phyloP scores from a whole-genome alignment of 2,329 filamentous ascomycete species.

The Hypoxylon sp. region DNA sequence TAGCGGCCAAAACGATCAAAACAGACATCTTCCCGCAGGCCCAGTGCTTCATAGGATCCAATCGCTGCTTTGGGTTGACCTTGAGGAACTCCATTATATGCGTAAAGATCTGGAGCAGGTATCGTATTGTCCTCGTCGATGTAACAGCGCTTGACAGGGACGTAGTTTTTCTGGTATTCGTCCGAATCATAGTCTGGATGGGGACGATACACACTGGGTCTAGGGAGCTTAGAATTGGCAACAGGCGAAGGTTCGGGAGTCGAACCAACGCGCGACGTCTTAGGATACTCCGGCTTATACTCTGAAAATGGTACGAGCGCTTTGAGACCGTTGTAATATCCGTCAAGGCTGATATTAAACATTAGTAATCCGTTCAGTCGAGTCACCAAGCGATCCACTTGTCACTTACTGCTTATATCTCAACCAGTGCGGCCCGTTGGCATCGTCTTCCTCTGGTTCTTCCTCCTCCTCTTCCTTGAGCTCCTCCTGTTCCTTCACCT shows the following conservation, averaged over 20 bases:
- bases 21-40: constrained; percentile 82
- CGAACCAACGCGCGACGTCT: constrained; percentile 42
- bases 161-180: constrained; percentile 68
- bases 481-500: constrained; percentile 27
- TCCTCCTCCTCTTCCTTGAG: constrained; percentile 48
- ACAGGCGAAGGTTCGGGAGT: constrained; percentile 44
- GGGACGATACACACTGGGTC: constrained; percentile 72
- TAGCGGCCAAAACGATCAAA: constrained; percentile 90
- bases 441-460: constrained; percentile 43
- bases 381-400: background rate
- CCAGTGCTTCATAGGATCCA: constrained; percentile 82
- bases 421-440: constrained; percentile 57
- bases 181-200: constrained; percentile 75
- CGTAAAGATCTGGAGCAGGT: constrained; percentile 74
- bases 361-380: constrained; percentile 32
- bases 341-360: constrained; percentile 73
- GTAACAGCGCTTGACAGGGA: constrained; percentile 72
- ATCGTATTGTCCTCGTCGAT: constrained; percentile 72
- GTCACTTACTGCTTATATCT: constrained; percentile 61
- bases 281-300: constrained; percentile 83
- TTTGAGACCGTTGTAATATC: constrained; percentile 85
- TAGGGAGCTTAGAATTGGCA: constrained; percentile 59
- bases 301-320: constrained; percentile 74
- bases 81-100: constrained; percentile 78
- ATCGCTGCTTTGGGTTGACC: constrained; percentile 84